phyloP scores from a whole-genome alignment of 768 basidiomycete species.

The Ramaria rubella region DNA sequence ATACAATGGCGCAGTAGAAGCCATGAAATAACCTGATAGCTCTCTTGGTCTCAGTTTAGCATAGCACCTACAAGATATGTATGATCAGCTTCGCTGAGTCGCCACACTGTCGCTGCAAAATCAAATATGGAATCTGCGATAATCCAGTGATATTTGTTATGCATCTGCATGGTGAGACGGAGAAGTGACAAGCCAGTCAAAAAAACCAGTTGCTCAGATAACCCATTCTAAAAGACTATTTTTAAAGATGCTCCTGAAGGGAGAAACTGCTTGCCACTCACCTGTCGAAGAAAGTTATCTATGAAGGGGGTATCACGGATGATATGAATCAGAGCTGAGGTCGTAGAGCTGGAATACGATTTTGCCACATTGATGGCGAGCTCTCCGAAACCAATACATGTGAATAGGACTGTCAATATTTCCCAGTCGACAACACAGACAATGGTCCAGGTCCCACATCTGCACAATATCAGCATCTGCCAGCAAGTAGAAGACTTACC shows the following conservation, averaged over 20 bases:
- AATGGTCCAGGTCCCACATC: too few species aligned
- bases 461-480: too few species aligned
- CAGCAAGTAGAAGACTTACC: too few species aligned
- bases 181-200: slow-evolving; percentile 73
- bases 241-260: background rate
- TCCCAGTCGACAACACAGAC: too few species aligned
- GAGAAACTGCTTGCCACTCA: slow-evolving; percentile 24
- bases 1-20: slow-evolving; percentile 77
- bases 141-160: slow-evolving; percentile 41
- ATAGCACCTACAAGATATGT: slow-evolving; percentile 21
- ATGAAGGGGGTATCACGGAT: slow-evolving; percentile 66
- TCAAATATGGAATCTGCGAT: slow-evolving; percentile 53
- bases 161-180: slow-evolving; percentile 49
- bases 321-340: slow-evolving; percentile 59
- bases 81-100: slow-evolving; percentile 52
- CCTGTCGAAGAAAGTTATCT: slow-evolving; percentile 83
- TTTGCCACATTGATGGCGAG: slow-evolving; percentile 60
- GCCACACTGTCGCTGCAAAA: slow-evolving; percentile 55
- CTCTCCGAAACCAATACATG: slow-evolving; percentile 78
- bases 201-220: slow-evolving; percentile 79
- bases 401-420: slow-evolving; percentile 49
- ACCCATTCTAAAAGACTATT: slow-evolving; percentile 63
- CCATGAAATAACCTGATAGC: slow-evolving; percentile 79
- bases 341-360: slow-evolving; percentile 42
- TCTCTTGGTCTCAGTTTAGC: slow-evolving; percentile 21